phyloP scores from a whole-genome alignment of 2,329 filamentous ascomycete genomes.

The Chaetomium globosum region DNA sequence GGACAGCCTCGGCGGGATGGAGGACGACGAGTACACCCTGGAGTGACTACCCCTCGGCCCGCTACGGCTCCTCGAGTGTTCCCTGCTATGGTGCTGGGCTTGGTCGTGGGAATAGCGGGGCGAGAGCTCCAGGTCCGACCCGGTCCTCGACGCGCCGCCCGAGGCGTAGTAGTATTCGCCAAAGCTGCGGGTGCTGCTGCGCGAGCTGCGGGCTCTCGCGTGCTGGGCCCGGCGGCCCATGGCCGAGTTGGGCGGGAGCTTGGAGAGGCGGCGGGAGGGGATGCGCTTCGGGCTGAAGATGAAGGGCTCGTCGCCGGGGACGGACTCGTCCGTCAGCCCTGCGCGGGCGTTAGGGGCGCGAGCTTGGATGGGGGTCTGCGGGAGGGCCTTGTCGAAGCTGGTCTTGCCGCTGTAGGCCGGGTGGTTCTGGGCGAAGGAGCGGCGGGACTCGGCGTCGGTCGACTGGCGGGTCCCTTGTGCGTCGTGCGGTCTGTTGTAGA shows the following conservation, averaged over 20 bases:
- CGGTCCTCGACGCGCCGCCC: constrained; percentile 23
- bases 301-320: constrained; percentile 64
- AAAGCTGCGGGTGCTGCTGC: constrained; percentile 51
- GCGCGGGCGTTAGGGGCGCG: constrained; percentile 64
- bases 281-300: constrained; percentile 56
- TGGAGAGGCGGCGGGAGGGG: constrained; percentile 58
- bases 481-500: constrained; percentile 47
- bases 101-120: constrained; percentile 43
- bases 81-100: constrained; percentile 8
- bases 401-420: constrained; percentile 31
- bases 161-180: constrained; percentile 39
- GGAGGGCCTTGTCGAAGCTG: constrained; percentile 46
- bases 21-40: constrained; percentile 50
- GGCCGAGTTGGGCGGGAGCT: constrained; percentile 46
- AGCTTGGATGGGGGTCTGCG: constrained; percentile 56
- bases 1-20: constrained; percentile 49
- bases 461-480: constrained; percentile 40
- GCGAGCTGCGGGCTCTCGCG: constrained; percentile 50
- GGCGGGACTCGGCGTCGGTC: constrained; percentile 37
- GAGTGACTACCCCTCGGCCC: constrained; percentile 39
- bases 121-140: constrained; percentile 44
- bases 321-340: constrained; percentile 63
- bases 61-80: constrained; percentile 8
- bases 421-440: constrained; percentile 28
- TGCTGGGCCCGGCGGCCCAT: constrained; percentile 44